phyloP scores from a whole-genome alignment of 2,329 filamentous ascomycete genomes.

The Cercospora beticola region DNA sequence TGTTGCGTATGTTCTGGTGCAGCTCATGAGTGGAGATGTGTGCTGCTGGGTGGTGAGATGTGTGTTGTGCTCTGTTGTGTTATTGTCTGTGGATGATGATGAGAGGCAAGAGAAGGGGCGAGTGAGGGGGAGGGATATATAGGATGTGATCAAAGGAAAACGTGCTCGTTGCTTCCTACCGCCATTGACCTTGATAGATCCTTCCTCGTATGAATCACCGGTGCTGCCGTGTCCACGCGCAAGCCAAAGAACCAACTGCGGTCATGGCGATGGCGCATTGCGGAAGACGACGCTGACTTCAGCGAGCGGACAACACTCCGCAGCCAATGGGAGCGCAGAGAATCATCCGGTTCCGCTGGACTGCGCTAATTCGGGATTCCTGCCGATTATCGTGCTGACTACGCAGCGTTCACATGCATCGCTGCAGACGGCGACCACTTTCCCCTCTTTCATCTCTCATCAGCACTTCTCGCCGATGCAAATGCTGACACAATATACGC shows the following conservation, averaged over 20 bases:
- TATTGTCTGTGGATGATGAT: not conserved
- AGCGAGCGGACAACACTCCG: not conserved
- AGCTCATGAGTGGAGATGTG: slow-evolving; percentile 13
- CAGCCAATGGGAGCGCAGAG: not conserved
- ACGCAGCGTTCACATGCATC: not conserved
- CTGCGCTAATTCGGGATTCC: slow-evolving; percentile 2
- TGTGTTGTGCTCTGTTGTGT: not conserved
- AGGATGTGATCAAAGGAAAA: not conserved
- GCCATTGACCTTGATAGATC: not conserved
- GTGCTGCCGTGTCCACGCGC: slow-evolving; percentile 2
- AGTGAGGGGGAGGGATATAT: slow-evolving; percentile 12
- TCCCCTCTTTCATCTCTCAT: not conserved
- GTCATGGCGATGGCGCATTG: not conserved
- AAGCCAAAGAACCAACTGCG: not conserved
- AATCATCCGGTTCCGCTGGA: not conserved
- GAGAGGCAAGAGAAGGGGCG: slow-evolving; percentile 6
- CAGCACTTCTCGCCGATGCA: not conserved
- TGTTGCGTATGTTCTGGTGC: slow-evolving; percentile 11
- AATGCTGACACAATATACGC: not conserved
- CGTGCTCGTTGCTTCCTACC: not conserved
- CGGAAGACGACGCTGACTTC: not conserved
- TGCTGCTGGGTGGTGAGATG: not conserved
- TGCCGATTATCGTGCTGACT: slow-evolving; percentile 6
- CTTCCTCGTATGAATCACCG: slow-evolving; percentile 10
- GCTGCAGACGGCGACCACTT: not conserved